Evolutionary conservation across 257 asterid species (phyloP).

Genomic region (Pogostemon cablin): DNA sequence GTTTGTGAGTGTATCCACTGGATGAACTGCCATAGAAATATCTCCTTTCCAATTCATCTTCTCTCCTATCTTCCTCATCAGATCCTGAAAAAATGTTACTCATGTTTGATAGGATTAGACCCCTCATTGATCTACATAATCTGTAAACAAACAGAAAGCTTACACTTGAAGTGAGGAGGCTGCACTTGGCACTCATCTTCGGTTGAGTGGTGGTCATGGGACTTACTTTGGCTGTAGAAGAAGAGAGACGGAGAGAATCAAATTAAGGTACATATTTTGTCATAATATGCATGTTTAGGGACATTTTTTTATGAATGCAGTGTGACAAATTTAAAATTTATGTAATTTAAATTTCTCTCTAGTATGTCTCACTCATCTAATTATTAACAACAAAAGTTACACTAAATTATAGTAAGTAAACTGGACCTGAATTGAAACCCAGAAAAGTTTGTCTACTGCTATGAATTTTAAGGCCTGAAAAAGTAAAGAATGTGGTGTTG

Average conservation of each 20-base stretch:
- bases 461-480: background rate
- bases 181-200: conserved; percentile 1
- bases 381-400: too few relatives aligned
- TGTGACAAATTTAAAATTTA: too few relatives aligned
- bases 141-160: conserved; percentile 1
- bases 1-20: conserved; percentile 9
- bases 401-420: too few relatives aligned
- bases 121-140: background rate
- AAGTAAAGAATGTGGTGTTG: background rate
- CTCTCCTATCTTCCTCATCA: conserved; percentile 2
- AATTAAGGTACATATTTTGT: too few relatives aligned
- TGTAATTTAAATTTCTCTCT: too few relatives aligned
- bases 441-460: background rate
- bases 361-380: too few relatives aligned
- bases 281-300: too few relatives aligned
- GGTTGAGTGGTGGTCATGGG: background rate
- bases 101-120: too few relatives aligned
- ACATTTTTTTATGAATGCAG: too few relatives aligned
- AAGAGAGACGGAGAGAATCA: background rate
- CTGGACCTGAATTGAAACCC: background rate
- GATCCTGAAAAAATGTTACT: background rate
- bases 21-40: conserved; percentile 18
- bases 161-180: conserved; percentile 17
- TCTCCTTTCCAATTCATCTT: background rate
- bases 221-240: background rate